Evolutionary conservation across 345 rosid genomes (phyloP).

Genomic region (Aquilaria malaccensis): DNA sequence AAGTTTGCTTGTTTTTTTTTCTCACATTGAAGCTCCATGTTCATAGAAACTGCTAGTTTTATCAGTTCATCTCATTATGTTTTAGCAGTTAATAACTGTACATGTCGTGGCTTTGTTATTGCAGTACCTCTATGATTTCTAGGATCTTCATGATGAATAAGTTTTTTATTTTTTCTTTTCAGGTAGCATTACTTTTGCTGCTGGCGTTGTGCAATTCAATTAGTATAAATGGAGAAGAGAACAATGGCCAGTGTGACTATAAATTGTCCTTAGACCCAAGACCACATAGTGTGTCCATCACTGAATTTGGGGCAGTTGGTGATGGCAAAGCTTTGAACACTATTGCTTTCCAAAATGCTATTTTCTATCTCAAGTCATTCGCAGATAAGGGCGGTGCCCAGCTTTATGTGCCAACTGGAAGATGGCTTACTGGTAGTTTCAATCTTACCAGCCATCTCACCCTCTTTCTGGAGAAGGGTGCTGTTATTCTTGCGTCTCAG

Average conservation of each 20-base stretch:
- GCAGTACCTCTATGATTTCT: slow-evolving; percentile 1
- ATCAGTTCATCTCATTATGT: background rate
- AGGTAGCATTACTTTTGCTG: slow-evolving; percentile 82
- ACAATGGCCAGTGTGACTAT: slow-evolving; percentile 37
- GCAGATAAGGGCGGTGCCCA: slow-evolving; percentile 98
- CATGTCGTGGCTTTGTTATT: background rate
- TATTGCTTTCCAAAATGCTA: slow-evolving; percentile 84
- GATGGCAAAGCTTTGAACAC: slow-evolving; percentile 79
- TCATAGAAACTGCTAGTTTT: no score
- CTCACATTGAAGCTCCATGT: no score
- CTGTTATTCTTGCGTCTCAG: slow-evolving; percentile 86
- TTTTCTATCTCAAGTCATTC: slow-evolving; percentile 90
- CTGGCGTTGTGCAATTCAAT: slow-evolving; percentile 61
- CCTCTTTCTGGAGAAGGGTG: slow-evolving; percentile 82
- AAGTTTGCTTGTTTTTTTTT: no score
- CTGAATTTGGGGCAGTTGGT: slow-evolving; percentile 93
- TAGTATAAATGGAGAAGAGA: slow-evolving; percentile 27
- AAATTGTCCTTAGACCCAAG: slow-evolving; percentile 51
- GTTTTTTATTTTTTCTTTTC: slow-evolving; percentile 5
- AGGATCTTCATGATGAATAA: background rate
- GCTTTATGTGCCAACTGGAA: slow-evolving; percentile 83
- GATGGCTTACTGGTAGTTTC: slow-evolving; percentile 91
- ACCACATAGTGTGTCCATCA: slow-evolving; percentile 84
- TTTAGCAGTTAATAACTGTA: background rate
- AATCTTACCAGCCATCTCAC: slow-evolving; percentile 98